Conservation (phyloP, 441 rosid genomes). For the Macaranga tanarius region DNA sequence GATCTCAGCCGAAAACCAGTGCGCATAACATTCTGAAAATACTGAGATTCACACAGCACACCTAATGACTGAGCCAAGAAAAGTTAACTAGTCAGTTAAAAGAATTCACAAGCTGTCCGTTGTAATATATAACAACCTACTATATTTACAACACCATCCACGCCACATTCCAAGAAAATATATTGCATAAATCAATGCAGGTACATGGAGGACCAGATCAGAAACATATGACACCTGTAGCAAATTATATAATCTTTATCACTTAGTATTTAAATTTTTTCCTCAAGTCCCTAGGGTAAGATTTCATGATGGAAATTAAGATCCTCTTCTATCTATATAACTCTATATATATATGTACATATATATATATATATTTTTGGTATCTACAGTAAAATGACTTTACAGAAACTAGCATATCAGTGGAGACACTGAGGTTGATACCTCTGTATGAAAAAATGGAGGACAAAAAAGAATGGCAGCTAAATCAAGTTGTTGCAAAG, state of each 20-base stretch:
- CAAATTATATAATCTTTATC: background rate
- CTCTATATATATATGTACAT: no score
- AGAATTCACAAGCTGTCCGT: background rate
- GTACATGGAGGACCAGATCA: background rate
- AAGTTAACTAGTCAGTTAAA: constrained; percentile 20
- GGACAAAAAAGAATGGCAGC: background rate
- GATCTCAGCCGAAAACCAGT: constrained; percentile 84
- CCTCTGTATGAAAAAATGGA: background rate
- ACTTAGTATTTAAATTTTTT: background rate
- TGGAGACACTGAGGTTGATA: background rate
- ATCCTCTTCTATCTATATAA: no score
- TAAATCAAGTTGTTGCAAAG: background rate
- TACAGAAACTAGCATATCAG: background rate
- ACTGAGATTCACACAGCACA: constrained; percentile 83
- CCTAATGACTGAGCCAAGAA: constrained; percentile 58
- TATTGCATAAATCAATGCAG: background rate
- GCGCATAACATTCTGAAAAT: constrained; percentile 80
- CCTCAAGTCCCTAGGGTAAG: background rate
- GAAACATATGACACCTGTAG: background rate
- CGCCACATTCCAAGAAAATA: background rate
- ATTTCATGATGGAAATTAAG: no score
- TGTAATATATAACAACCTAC: no score
- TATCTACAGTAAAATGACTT: background rate
- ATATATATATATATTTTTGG: background rate
- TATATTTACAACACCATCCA: background rate